A percentile compares a stretch with the other conserved stretches of the same genome.
Conservation (phyloP, 2,329 filamentous ascomycete genomes). For the Trichoderma koningiopsis region DNA sequence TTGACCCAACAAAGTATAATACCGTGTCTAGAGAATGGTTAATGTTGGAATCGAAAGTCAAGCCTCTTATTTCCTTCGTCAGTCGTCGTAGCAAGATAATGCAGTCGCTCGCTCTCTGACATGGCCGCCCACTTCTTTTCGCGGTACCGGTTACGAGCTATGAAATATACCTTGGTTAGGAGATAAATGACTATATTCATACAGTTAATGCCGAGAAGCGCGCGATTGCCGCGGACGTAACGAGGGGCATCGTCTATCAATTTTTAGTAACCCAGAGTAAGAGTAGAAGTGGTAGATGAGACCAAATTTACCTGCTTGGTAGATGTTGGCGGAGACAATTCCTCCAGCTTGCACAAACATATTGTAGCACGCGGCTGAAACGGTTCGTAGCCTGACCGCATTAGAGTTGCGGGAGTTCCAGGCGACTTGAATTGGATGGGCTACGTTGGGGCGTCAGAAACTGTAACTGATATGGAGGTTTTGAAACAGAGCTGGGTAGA, state of each 20-base stretch:
- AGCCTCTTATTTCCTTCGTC: constrained; percentile 58
- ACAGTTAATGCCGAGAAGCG: constrained; percentile 50
- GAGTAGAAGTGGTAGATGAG: no score
- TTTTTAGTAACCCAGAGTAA: background rate
- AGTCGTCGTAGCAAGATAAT: constrained; percentile 51
- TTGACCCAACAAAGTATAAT: background rate
- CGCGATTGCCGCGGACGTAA: constrained; percentile 53
- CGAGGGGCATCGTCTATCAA: constrained; percentile 53
- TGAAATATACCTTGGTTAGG: constrained; percentile 49
- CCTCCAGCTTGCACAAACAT: constrained; percentile 51
- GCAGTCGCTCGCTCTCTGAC: constrained; percentile 48
- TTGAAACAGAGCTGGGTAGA: background rate
- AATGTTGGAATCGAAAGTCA: constrained; percentile 57
- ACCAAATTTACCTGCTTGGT: constrained; percentile 38
- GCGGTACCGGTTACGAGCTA: constrained; percentile 50
- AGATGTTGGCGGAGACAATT: constrained; percentile 48
- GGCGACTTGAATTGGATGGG: constrained; percentile 51
- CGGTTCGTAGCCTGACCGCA: constrained; percentile 62
- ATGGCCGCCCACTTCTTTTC: constrained; percentile 48
- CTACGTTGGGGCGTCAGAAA: constrained; percentile 33
- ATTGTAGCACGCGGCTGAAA: constrained; percentile 64
- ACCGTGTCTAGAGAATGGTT: constrained; percentile 20
- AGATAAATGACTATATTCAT: constrained; percentile 52
- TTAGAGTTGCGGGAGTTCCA: constrained; percentile 65
- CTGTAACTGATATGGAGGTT: background rate